Base-by-base conservation (phyloP, 2,329 filamentous ascomycete genomes). In the Zymoseptoria crescenta region DNA sequence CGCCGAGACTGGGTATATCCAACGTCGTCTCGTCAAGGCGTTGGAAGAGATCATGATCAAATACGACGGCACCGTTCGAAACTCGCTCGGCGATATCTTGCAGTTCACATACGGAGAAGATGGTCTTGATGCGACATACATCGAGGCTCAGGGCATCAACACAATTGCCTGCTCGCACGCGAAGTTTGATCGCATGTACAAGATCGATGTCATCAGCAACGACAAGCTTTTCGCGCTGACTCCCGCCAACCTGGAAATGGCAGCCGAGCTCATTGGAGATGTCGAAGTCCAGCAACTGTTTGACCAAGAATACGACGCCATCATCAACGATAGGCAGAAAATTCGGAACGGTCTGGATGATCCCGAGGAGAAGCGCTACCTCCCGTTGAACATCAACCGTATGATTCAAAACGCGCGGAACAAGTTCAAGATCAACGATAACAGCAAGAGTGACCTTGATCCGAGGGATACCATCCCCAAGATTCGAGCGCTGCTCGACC, bases 81-180 rank as follows among this genome's bases (percentile, higher is more conserved):
- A 99, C 76, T 99, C 94, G 1, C 81, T 97, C 51, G 94, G 94
- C 52, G 95, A 99, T 69, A 88, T 99, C 63, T 87, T 99, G 57
- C 93, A 99, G 72, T 99, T 99, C 78, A 82, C 96, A 62, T 99
- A 99, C 67, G 94, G 94, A 71, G 94, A 99, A 74, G 95, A 99
- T 74, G 95, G 94, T 70, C 82, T 97, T 7, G 95, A 99, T 74
- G 95, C 89, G 70, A 88, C 89, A 65, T 85, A 87, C 73, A 97
- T 99, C 59, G 94, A 99, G 78, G 90, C 91, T 69, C 95, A 99
- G 75, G 84, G 84, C 57, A 84, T 99, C 64, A 91, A 96, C 68
- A 87, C 89, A 71, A 88, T 97, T 73, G 87, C 86, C 65, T 86
- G 90, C 74, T 91, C 90, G 1, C 81, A 91, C 67, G 79, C 81